These are phyloP conservation scores for Blumeria hordei DNA, from an alignment of 2,329 filamentous ascomycete species.

Conservation along the genomic window DNA sequence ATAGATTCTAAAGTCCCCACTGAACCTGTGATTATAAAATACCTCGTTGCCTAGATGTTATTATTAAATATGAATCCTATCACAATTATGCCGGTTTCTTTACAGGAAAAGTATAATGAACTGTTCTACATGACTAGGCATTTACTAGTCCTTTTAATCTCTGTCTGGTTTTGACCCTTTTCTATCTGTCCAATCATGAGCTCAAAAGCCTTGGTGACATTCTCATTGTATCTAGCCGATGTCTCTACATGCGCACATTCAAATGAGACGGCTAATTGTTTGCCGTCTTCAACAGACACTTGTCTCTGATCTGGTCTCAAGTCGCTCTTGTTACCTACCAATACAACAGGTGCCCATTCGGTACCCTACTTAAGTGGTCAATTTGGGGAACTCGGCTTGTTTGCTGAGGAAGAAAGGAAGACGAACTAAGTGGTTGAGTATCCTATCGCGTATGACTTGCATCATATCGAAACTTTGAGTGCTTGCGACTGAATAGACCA, in stretches of 20 bases:
- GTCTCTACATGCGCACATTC: constrained; percentile 89
- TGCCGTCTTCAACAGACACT: constrained; percentile 65
- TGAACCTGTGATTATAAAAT: no score
- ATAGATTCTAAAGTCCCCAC: no score
- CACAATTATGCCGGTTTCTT: no score
- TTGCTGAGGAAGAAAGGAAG: background rate
- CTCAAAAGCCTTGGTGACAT: constrained; percentile 81
- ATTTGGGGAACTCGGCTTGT: no score
- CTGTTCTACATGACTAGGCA: constrained; percentile 59
- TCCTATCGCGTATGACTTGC: constrained; percentile 86
- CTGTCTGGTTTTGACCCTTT: constrained; percentile 72
- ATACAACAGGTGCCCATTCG: constrained; percentile 75
- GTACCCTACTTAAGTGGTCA: constrained; percentile 36
- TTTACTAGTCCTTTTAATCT: constrained; percentile 58
- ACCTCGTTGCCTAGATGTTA: no score
- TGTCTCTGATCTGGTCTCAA: constrained; percentile 81
- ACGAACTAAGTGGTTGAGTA: constrained; percentile 76
- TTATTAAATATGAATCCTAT: no score
- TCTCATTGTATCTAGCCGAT: constrained; percentile 80
- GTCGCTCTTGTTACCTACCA: constrained; percentile 95
- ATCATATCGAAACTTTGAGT: constrained; percentile 95
- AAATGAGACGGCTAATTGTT: constrained; percentile 63
- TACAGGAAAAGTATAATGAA: background rate
- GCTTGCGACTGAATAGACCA: constrained; percentile 92
- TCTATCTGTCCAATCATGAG: constrained; percentile 87